Conservation (phyloP, 495 filamentous ascomycete genomes). For the Articulospora tetracladia region DNA sequence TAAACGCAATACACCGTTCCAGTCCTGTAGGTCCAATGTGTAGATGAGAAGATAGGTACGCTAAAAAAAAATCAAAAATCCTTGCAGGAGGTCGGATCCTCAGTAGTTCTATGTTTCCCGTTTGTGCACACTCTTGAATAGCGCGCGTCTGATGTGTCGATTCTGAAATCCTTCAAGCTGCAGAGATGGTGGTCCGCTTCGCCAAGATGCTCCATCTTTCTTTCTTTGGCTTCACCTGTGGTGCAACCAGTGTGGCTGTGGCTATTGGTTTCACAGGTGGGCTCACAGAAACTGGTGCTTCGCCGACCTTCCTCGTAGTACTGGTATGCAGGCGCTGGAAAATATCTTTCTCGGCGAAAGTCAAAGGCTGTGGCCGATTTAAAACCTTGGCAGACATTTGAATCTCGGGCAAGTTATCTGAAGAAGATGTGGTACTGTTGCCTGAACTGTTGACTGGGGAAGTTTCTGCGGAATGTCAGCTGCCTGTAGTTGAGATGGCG, state of each 20-base stretch:
- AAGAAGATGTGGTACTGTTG: conserved; percentile 23
- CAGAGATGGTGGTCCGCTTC: conserved; percentile 14
- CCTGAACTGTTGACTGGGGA: conserved; percentile 26
- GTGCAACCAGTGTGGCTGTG: neutral
- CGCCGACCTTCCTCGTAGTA: conserved; percentile 27
- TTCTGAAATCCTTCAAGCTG: neutral
- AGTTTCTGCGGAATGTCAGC: conserved; percentile 20
- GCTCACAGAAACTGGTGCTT: conserved; percentile 23
- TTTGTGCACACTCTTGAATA: too few species aligned
- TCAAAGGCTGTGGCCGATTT: conserved; percentile 15
- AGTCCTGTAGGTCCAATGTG: too few species aligned
- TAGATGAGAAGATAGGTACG: too few species aligned
- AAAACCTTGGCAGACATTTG: neutral
- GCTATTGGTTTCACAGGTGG: conserved; percentile 10
- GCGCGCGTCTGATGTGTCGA: too few species aligned
- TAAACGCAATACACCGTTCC: too few species aligned
- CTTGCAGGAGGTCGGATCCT: too few species aligned
- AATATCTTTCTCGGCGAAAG: conserved; percentile 24
- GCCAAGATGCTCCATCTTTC: conserved; percentile 21
- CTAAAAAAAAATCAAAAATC: too few species aligned
- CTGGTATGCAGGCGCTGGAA: conserved; percentile 25
- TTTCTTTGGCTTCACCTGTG: conserved; percentile 17
- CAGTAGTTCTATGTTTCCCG: too few species aligned
- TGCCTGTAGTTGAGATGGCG: neutral
- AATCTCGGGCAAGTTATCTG: conserved; percentile 21